A percentile compares a stretch with the other conserved stretches of the same genome.
Conservation (phyloP, 1,139 yeast species). For the Sugiyamaella neomexicana region DNA sequence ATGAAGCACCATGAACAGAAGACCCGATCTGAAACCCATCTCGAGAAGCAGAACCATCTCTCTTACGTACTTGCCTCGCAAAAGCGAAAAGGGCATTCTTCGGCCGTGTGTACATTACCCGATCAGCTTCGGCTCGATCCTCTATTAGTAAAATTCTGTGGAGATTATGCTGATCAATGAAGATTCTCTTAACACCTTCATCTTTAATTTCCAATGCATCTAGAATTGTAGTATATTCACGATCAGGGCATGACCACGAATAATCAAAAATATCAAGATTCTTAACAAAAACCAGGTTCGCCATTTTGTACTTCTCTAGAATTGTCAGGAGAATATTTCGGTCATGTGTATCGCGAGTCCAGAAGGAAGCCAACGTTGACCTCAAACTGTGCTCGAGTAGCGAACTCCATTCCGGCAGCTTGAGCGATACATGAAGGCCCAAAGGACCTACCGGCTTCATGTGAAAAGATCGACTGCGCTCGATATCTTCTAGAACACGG, state of each 20-base stretch:
- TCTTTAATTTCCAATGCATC: slow-evolving; percentile 61
- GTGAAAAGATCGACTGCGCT: slow-evolving; percentile 42
- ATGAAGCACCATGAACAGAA: slow-evolving; percentile 14
- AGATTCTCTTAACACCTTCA: slow-evolving; percentile 55
- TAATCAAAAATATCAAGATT: slow-evolving; percentile 58
- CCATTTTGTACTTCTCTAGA: slow-evolving; percentile 42
- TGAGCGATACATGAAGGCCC: slow-evolving; percentile 63
- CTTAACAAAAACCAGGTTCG: slow-evolving; percentile 52
- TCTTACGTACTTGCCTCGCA: slow-evolving; percentile 23
- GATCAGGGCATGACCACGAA: slow-evolving; percentile 42
- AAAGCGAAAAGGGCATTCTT: slow-evolving; percentile 47
- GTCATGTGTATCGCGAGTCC: slow-evolving; percentile 67
- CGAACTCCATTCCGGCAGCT: slow-evolving; percentile 59
- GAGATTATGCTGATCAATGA: slow-evolving; percentile 64
- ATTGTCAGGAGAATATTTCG: slow-evolving; percentile 50
- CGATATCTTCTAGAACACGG: slow-evolving; percentile 47
- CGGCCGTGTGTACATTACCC: slow-evolving; percentile 42
- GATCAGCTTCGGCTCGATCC: slow-evolving; percentile 54
- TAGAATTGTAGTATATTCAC: slow-evolving; percentile 49
- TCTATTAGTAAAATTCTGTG: slow-evolving; percentile 60
- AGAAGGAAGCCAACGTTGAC: slow-evolving; percentile 57
- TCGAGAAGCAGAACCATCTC: slow-evolving; percentile 6
- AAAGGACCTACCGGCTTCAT: slow-evolving; percentile 78
- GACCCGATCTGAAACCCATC: slow-evolving; percentile 19
- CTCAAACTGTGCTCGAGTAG: slow-evolving; percentile 57